Base-by-base conservation (phyloP, 1,139 yeast species). In the Torulaspora globosa region DNA sequence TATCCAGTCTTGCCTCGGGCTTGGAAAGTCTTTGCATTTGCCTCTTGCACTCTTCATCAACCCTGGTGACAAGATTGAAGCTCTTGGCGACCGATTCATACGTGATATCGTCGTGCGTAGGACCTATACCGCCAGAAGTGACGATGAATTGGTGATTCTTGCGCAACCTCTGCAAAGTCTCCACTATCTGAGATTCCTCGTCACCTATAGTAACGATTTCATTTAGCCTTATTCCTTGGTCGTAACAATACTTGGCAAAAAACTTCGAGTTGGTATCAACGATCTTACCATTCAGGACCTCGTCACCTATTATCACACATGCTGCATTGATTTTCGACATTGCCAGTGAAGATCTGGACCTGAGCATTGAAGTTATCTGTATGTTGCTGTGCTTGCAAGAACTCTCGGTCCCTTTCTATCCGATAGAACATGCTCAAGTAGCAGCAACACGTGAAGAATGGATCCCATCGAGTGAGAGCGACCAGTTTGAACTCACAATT, bases 31-130 rank as follows among this genome's bases (percentile, higher is more conserved):
- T 54, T 18, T 72, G 68, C 95, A 86, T 86, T 49, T 80, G 69
- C 2, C 68, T 72, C 15, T 77, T 82, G 3, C 87, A 80, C 31
- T 74, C 80, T 26, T 69, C 61, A 62, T 87, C 82, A 15, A 82
- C 60, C 34, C 64, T 65, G 47, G 81, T 68, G 0, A 75, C 75
- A 9, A 84, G 64, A 1, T 67, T 67, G 57, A 73, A 87, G 16
- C 85, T 84, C 52, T 74, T 75, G 1, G 89, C 85, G 12, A 87
- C 63, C 5, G 84, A 75, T 42, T 79, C 80, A 63, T 88, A 87
- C 0, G 95, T 86, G 48, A 87, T 82, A 62, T 87, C 96, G 61
- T 87, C 96, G 58, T 87, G 95, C 0, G 96, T 88, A 2, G 95
- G 86, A 0, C 96, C 96, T 51, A 88, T 84, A 0, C 87, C 74